phyloP scores from a whole-genome alignment of 2,329 filamentous ascomycete species.

The Fusarium penzigii region DNA sequence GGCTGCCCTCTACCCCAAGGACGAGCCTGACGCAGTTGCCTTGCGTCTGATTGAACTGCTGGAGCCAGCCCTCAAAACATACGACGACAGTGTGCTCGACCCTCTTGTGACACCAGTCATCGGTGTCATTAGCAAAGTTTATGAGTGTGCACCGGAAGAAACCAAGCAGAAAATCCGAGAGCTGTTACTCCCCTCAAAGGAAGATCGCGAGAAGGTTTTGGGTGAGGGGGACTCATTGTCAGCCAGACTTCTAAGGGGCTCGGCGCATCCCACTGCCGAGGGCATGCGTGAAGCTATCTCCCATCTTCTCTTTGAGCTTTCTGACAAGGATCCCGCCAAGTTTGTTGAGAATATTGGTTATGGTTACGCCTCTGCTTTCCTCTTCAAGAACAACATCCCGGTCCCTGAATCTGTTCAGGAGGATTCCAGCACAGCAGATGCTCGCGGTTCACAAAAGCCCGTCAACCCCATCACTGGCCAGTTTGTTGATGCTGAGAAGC shows the following conservation, averaged over 20 bases:
- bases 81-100: constrained; percentile 72
- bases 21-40: constrained; percentile 59
- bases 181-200: constrained; percentile 72
- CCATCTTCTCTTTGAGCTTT: constrained; percentile 82
- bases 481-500: constrained; percentile 67
- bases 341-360: constrained; percentile 94
- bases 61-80: constrained; percentile 62
- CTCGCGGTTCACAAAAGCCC: constrained; percentile 36
- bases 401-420: constrained; percentile 68
- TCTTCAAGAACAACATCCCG: constrained; percentile 80
- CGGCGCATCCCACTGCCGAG: constrained; percentile 70
- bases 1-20: constrained; percentile 66
- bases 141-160: constrained; percentile 65
- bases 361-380: constrained; percentile 87
- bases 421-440: constrained; percentile 33
- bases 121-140: constrained; percentile 71
- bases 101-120: constrained; percentile 69
- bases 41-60: constrained; percentile 71
- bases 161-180: constrained; percentile 63
- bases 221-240: constrained; percentile 75
- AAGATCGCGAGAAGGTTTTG: constrained; percentile 75
- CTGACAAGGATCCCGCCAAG: constrained; percentile 72
- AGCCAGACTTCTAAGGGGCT: constrained; percentile 74
- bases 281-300: constrained; percentile 75
- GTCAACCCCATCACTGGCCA: constrained; percentile 91